These are phyloP conservation scores for Tricholoma flavovirens DNA, from an alignment of 768 basidiomycete species.

Conservation along the genomic window DNA sequence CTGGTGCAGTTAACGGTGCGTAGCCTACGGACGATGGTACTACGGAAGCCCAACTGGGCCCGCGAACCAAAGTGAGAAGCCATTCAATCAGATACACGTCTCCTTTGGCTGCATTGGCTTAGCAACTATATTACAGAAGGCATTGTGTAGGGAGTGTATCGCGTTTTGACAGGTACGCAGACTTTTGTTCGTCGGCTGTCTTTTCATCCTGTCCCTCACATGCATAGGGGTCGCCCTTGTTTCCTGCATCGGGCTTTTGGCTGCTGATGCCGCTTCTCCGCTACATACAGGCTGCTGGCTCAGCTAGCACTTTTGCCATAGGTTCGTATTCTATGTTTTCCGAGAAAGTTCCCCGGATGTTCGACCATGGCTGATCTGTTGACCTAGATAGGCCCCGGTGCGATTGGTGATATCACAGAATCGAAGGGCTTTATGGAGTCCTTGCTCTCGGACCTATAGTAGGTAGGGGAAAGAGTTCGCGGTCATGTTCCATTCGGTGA, in stretches of 20 bases:
- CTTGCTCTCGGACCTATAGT: constrained; percentile 62
- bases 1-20: too few species aligned
- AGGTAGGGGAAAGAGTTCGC: background rate
- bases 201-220: constrained; percentile 56
- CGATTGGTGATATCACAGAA: constrained; percentile 72
- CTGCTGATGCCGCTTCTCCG: constrained; percentile 74
- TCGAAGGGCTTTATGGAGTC: constrained; percentile 69
- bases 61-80: too few species aligned
- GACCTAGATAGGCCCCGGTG: constrained; percentile 51
- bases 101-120: too few species aligned
- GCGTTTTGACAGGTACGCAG: too few species aligned
- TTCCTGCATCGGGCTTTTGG: constrained; percentile 63
- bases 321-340: constrained; percentile 31
- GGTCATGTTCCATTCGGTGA: background rate
- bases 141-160: too few species aligned
- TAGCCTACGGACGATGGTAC: too few species aligned
- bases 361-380: background rate
- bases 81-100: too few species aligned
- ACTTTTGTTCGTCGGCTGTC: constrained; percentile 55
- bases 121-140: too few species aligned
- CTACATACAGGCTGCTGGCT: constrained; percentile 73
- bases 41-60: too few species aligned
- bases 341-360: too few species aligned
- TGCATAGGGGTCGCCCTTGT: constrained; percentile 58
- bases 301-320: constrained; percentile 72